Evolutionary conservation across 148 eudicot species (phyloP).

Genomic region (Heliamphora exappendiculata): DNA sequence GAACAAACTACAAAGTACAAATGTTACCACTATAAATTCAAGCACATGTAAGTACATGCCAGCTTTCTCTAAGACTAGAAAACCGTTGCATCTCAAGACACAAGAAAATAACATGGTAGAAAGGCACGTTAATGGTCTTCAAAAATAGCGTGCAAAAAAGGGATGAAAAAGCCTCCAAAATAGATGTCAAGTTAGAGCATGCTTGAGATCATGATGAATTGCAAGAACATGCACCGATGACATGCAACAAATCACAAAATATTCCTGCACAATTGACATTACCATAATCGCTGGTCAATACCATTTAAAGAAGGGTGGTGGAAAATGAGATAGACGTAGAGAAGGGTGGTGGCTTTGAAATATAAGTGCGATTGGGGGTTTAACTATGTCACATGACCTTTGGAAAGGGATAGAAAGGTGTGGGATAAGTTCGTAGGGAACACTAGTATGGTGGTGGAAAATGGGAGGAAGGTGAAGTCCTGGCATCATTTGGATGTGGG

Average conservation of each 20-base stretch:
- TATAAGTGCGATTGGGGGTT: background rate
- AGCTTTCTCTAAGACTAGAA: conserved; percentile 1
- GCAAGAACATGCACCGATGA: background rate
- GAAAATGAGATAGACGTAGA: too few relatives aligned
- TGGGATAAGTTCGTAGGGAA: background rate
- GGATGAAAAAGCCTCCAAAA: background rate
- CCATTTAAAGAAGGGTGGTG: background rate
- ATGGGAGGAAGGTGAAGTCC: background rate
- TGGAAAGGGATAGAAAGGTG: background rate
- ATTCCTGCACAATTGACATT: background rate
- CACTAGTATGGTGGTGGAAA: background rate
- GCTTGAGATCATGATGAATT: background rate
- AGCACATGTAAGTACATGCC: background rate
- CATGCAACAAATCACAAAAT: background rate
- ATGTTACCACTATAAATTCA: background rate
- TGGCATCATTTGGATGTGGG: background rate
- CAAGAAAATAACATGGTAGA: background rate
- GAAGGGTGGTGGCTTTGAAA: background rate
- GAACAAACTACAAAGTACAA: conserved; percentile 56
- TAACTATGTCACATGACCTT: background rate
- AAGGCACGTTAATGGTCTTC: background rate
- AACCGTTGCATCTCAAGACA: background rate
- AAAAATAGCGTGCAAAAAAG: background rate
- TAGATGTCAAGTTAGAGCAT: background rate
- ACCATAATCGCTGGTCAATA: background rate